Conservation (phyloP, 2,329 filamentous ascomycete genomes). For the Claviceps sp. region DNA sequence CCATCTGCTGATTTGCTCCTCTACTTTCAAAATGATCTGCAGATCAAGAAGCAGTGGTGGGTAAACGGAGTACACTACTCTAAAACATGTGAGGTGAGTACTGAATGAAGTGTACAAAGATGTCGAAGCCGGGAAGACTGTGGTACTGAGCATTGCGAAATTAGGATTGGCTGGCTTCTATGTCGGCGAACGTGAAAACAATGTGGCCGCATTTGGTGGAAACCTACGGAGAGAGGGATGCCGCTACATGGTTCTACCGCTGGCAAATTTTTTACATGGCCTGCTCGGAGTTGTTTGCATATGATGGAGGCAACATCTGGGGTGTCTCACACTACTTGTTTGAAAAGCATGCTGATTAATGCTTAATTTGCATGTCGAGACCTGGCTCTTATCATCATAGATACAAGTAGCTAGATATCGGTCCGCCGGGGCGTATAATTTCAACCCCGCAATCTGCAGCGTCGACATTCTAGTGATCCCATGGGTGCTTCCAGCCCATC, state of each 20-base stretch:
- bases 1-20: constrained; percentile 51
- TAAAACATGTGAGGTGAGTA: constrained; percentile 50
- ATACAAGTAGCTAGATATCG: not conserved
- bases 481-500: constrained; percentile 89
- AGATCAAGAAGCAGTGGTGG: constrained; percentile 54
- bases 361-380: constrained; percentile 1
- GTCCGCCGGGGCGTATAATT: not conserved
- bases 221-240: constrained; percentile 49
- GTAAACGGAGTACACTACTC: constrained; percentile 55
- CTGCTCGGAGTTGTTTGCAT: constrained; percentile 56
- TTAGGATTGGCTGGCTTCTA: constrained; percentile 48
- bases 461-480: constrained; percentile 62
- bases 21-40: constrained; percentile 52
- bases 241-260: constrained; percentile 50
- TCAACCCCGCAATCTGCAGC: no score
- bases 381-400: not conserved
- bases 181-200: constrained; percentile 42
- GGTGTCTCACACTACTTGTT: constrained; percentile 55
- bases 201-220: constrained; percentile 52
- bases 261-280: constrained; percentile 65
- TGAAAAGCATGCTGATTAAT: constrained; percentile 34
- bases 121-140: not conserved
- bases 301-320: constrained; percentile 52
- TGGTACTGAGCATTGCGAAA: not conserved
- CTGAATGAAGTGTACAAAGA: not conserved